Evolutionary conservation across 257 asterid species (phyloP).

Genomic region (Jacaranda copaia): DNA sequence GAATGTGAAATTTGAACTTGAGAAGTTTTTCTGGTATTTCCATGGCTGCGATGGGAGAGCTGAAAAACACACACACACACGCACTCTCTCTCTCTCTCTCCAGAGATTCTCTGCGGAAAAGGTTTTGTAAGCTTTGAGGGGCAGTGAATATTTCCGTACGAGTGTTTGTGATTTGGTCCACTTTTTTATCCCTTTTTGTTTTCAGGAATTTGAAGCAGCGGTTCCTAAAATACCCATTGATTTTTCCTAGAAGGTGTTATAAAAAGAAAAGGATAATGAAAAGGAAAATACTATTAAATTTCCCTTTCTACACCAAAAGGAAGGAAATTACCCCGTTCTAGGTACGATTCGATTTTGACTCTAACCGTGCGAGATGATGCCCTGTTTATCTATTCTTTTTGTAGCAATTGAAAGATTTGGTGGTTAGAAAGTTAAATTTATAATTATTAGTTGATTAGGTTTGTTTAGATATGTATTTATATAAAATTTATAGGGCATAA

Average conservation of each 20-base stretch:
- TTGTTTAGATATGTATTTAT: too few species aligned
- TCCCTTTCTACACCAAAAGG: too few species aligned
- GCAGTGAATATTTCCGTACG: conserved; percentile 35
- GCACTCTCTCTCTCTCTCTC: conserved; percentile 39
- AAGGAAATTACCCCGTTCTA: too few species aligned
- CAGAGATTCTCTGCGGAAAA: conserved; percentile 61
- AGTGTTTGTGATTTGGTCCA: conserved; percentile 29
- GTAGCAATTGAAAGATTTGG: too few species aligned
- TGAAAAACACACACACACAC: conserved; percentile 29
- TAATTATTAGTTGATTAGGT: too few species aligned
- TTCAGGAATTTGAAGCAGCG: conserved; percentile 4
- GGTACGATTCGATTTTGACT: conserved; percentile 24
- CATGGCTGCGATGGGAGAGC: conserved; percentile 49
- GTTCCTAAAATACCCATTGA: conserved; percentile 42
- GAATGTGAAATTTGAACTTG: conserved; percentile 62
- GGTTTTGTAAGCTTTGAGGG: conserved; percentile 21
- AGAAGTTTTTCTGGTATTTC: conserved; percentile 58
- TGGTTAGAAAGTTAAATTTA: too few species aligned
- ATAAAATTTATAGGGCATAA: too few species aligned
- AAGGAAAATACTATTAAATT: too few species aligned
- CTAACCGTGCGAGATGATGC: conserved; percentile 9
- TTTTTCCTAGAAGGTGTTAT: not conserved
- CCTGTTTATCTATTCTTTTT: not conserved
- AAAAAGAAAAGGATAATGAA: not conserved
- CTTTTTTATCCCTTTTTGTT: conserved; percentile 30